Base-by-base conservation (phyloP, 2,329 filamentous ascomycete species). In the Colletotrichum camelliae region DNA sequence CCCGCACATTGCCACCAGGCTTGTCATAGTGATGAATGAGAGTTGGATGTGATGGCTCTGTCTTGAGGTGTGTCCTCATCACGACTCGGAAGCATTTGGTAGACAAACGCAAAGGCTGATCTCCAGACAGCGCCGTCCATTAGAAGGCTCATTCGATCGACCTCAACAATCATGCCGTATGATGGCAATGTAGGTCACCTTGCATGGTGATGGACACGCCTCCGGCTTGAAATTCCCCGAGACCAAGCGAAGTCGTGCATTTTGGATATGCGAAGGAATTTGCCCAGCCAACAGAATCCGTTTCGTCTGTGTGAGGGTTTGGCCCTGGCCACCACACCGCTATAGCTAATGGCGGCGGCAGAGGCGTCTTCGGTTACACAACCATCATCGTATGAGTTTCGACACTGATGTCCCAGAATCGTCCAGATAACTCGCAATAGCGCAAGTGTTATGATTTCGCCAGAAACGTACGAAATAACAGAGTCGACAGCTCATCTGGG, bases 131-230 rank as follows among this genome's bases (percentile, higher is more conserved):
- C 27, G 24, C 29, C 39, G 70, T 39, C n/a, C 43, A 29, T 52
- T 39, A 29, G 74, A 64, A 60, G 18, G 35, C 57, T 37, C 35
- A 37, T 60, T 21, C 55, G 62, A 72, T 75, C 69, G 73, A 21
- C 73, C 70, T 73, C 48, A 60, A 73, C 64, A 75, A 60, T 60
- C 43, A 75, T 75, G 74, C 64, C 58, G 29, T 24, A 75, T 68
- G 70, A 73, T 69, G 74, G 70, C 74, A 24, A 73, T 64, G 33
- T 31, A 73, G 70, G 70, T 75, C 48, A 75, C 35, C 21, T 43
- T 75, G 74, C 70, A 75, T 75, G 37, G 64, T 39, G 35, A 43
- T 60, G 48, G 33, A 66, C 48, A 70, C 29, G 57, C 35, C 70
- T 52, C 57, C 24, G 60, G 55, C 29, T 33, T 35, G 57, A 65